A percentile compares a stretch with the other conserved stretches of the same genome.
These are phyloP conservation scores for Ceratobasidium sp. DNA, from an alignment of 1,284 basidiomycete species.

Conservation along the genomic window DNA sequence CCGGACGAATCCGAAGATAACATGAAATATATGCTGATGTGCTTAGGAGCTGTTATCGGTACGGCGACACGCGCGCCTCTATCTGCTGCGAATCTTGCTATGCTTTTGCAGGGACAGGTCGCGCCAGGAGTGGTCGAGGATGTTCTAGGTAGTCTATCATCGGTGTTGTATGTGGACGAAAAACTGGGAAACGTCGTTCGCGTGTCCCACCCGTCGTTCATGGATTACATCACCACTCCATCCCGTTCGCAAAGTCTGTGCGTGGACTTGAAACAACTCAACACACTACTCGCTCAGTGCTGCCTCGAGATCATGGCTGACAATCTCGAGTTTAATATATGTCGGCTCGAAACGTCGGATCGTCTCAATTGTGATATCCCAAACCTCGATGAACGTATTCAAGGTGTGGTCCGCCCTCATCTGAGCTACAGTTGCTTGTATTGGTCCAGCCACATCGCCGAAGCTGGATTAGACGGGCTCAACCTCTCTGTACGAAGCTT, in stretches of 20 bases:
- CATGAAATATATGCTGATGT: neutral
- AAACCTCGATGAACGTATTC: neutral
- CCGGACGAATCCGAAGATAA: neutral
- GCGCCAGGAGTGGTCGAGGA: neutral
- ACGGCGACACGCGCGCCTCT: neutral
- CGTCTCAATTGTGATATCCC: constrained; percentile 20
- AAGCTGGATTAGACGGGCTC: too few relatives aligned
- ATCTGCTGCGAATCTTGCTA: neutral
- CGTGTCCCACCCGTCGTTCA: constrained; percentile 38
- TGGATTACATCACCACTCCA: neutral
- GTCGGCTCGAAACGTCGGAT: constrained; percentile 11
- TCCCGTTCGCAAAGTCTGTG: neutral
- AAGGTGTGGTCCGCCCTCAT: too few relatives aligned
- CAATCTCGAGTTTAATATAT: constrained; percentile 18
- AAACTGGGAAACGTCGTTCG: neutral
- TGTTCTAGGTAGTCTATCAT: neutral
- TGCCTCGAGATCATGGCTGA: constrained; percentile 5
- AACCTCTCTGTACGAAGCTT: too few relatives aligned
- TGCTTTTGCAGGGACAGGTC: neutral
- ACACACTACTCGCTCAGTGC: constrained; percentile 1
- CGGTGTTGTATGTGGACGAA: constrained; percentile 26
- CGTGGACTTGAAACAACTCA: neutral
- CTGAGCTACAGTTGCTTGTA: too few relatives aligned
- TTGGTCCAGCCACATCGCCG: too few relatives aligned
- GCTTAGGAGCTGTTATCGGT: neutral